Evolutionary conservation across 305 asterid genomes (phyloP), one percentile per base, ranked within the genome.

Genomic region (Rubia tinctorum): DNA sequence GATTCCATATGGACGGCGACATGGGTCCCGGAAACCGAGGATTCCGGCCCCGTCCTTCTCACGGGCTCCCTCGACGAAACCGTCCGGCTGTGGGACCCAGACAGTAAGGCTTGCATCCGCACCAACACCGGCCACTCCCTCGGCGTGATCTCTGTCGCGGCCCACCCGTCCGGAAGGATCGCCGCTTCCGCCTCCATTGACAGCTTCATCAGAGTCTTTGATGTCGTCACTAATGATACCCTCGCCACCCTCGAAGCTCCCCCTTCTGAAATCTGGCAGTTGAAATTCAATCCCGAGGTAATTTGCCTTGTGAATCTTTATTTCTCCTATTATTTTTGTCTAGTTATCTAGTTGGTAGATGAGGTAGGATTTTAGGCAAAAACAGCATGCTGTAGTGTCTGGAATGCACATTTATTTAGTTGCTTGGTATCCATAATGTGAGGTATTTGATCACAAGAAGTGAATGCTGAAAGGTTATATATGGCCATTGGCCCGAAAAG

Each of bases 201-300:
- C 75, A 90, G 99, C 84, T 92, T 86, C 75, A 80, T 95, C 58
- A 82, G 98, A 67, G 99, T 92, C 18, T 95, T 92, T 49, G 97
- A 92, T 75, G 97, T 95, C 20, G 79, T 84, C 55, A 84, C 94
- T 20, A 95, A 92, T 82, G 77, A 85, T 42, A 90, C 96, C 43
- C 85, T 92, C 73, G 96, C 97, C 56, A 86, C 98, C 27, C 96
- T 95, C 47, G 99, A 92, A 87, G 91, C 99, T 75, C 92, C 99
- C n/a, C 93, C 99, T 0, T 92, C 99, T 63, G 97, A 94, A 86
- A 95, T 94, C 67, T 94, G 99, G 99, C 97, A 94, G 72, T 55
- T 94, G 85, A 86, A 85, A 71, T 94, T 94, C 83, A 92, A 87
- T 78, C 97, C 97, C 20, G 84, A 80, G 92, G 98, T 91, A 78